Base-by-base conservation (phyloP, 2,329 filamentous ascomycete genomes). In the Beauveria pseudobassiana region DNA sequence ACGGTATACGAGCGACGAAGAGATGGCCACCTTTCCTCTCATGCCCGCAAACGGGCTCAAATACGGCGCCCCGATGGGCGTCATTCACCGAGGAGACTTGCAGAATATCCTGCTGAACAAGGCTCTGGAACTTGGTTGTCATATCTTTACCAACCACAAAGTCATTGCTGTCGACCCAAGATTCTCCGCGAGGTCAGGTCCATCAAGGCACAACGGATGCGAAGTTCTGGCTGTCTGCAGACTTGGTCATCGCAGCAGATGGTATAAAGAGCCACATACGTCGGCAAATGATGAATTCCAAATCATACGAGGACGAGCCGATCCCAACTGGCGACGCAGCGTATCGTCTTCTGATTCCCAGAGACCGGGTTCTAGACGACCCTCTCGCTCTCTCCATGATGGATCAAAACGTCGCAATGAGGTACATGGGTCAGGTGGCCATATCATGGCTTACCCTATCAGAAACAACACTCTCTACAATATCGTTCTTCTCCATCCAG, bases 361-460 rank as follows among this genome's bases (percentile, higher is more conserved):
- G 75, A 7, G 76, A 80, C 34, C 79, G 87, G 63, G 88, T 93
- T 83, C 74, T 79, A 61, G 67, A 82, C 24, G 88, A 92, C 66
- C 81, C 87, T 0, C 87, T 90, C 65, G 77, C 91, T 53, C 76
- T 87, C 26, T 77, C 73, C 0, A 76, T 89, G 4, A 75, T 89
- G 14, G 77, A 85, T 50, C 76, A 76, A 18, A 81, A 86, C 61
- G 74, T 76, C 7, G 85, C 84, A 1, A 82, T 81, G 1, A 78
- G 86, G 45, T 89, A 84, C 82, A 86, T 88, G 56, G 86, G 86
- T n/a, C 82, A 62, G 82, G 83, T 68, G 78, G 84, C 4, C 87
- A 89, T 65, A 84, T 88, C 64, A 88, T 89, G 68, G 86, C 84
- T 1, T 89, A 89, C 67, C 81, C 86, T 0, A 80, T 89, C 34